A percentile compares a stretch with the other conserved stretches of the same genome.
Conservation (phyloP, 179 eudicot species). For the Patellifolia procumbens region DNA sequence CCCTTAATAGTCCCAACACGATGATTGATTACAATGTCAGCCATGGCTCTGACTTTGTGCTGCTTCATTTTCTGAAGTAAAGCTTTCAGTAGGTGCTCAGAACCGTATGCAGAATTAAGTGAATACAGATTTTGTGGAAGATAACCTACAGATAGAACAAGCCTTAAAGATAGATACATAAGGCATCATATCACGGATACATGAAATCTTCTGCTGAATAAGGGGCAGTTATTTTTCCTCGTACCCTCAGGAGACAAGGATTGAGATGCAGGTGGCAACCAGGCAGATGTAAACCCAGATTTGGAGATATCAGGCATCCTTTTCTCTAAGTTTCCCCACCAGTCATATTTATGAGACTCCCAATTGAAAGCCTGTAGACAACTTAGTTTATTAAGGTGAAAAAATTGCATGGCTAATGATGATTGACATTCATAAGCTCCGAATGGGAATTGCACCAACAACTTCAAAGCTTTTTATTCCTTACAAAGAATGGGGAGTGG, state of each 20-base stretch:
- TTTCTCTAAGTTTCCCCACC: slow-evolving; percentile 80
- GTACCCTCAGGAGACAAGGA: slow-evolving; percentile 80
- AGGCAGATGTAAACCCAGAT: slow-evolving; percentile 84
- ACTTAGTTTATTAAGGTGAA: neutral
- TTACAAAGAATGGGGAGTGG: neutral
- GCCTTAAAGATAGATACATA: neutral
- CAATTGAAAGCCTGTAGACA: slow-evolving; percentile 80
- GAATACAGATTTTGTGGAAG: slow-evolving; percentile 93
- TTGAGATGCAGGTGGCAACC: slow-evolving; percentile 86
- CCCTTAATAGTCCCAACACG: slow-evolving; percentile 82
- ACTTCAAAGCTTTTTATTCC: neutral
- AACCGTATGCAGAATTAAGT: slow-evolving; percentile 81
- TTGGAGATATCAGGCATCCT: slow-evolving; percentile 79
- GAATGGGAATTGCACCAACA: neutral
- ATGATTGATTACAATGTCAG: slow-evolving; percentile 92
- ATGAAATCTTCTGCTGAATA: neutral
- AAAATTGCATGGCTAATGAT: neutral
- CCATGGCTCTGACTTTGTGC: slow-evolving; percentile 85
- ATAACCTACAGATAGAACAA: slow-evolving; percentile 55
- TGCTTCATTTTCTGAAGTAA: slow-evolving; percentile 74
- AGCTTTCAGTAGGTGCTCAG: slow-evolving; percentile 63
- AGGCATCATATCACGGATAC: neutral
- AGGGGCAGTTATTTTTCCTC: neutral
- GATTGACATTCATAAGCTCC: neutral
- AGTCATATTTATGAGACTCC: slow-evolving; percentile 88